Evolutionary conservation across 192 early-diverging fungal species (phyloP), one percentile per base, ranked within the genome.

Genomic region (Rhizoclosmatium sp.): DNA sequence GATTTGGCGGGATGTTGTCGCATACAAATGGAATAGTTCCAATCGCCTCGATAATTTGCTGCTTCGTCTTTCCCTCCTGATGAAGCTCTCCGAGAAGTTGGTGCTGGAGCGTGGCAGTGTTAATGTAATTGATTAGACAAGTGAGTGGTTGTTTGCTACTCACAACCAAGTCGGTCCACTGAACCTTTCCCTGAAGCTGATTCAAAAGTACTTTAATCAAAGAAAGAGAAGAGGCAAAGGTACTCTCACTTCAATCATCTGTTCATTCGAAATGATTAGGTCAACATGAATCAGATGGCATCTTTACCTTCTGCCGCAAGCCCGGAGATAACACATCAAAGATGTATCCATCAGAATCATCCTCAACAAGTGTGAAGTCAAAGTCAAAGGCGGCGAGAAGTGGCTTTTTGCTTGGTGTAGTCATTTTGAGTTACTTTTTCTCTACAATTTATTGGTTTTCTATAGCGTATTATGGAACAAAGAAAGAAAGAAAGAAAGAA

Each of bases 81-180:
- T 82, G 64, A 2, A 84, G 61, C 58, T 84, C 80, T 10, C 73
- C 71, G 47, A 81, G 68, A 47, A 84, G 66, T 39, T 68, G 75
- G 59, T 80, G 54, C 64, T 73, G 68, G 23, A 54, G 72, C 40
- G 69, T 65, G 23, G 47, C 2, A 14, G 40, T 31, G 16, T 39
- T 59, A 74, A 61, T 5, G 42, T 31, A 39, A n/a, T 23, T 40
- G 41, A 58, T 16, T 58, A 39, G 21, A 51, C 16, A 1, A 64
- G n/a, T 19, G 19, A 68, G 12, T 12, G n/a, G 54, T 1, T 3
- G 65, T n/a, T 44, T 23, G 2, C 12, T 23, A 39, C 9, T n/a
- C 75, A 80, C 79, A 71, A 80, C 69, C 46, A 84, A 74, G 49
- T 84, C 83, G 10, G 83, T 84, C 79, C 79, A 84, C 54, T 84